Conservation (phyloP, 805 yeast genomes). For the Lipomyces spencermartinsiae region DNA sequence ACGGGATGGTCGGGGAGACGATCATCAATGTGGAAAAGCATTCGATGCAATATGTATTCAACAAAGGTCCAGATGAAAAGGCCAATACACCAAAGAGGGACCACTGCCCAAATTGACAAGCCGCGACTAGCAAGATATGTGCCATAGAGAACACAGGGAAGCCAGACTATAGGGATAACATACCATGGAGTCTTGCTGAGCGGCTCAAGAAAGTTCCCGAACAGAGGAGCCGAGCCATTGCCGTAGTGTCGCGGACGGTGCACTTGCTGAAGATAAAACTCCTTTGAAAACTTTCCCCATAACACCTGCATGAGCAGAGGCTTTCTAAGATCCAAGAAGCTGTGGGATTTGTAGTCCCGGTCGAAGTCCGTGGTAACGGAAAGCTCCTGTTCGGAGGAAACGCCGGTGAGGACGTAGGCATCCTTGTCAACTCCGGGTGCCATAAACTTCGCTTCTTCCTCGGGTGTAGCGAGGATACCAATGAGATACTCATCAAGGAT, state of each 20-base stretch:
- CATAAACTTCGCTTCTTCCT: constrained; percentile 75
- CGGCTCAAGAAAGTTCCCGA: constrained; percentile 95
- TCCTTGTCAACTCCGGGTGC: constrained; percentile 51
- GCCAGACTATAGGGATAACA: constrained; percentile 86
- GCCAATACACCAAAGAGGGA: constrained; percentile 76
- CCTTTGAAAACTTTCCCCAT: constrained; percentile 76
- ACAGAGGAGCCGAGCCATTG: constrained; percentile 92
- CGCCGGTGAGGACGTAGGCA: constrained; percentile 48
- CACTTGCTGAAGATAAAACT: constrained; percentile 92
- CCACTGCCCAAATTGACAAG: constrained; percentile 53
- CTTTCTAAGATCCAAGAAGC: constrained; percentile 82
- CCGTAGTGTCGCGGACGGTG: constrained; percentile 99
- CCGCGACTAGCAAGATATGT: constrained; percentile 66
- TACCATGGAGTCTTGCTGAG: constrained; percentile 92
- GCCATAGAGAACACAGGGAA: constrained; percentile 75
- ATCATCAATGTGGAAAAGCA: constrained; percentile 88
- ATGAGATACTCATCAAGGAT: constrained; percentile 82
- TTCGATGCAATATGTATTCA: constrained; percentile 88
- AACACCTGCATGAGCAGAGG: constrained; percentile 85
- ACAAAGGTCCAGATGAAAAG: constrained; percentile 89
- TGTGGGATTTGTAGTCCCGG: constrained; percentile 74
- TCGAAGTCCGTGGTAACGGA: constrained; percentile 78
- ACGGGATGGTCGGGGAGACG: constrained; percentile 80
- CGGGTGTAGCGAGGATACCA: constrained; percentile 80
- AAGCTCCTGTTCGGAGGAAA: constrained; percentile 76